Percentiles rank a stretch among this genome's conserved stretches.
Evolutionary conservation across 345 rosid species (phyloP).

Genomic region (Salix koriyanagi): DNA sequence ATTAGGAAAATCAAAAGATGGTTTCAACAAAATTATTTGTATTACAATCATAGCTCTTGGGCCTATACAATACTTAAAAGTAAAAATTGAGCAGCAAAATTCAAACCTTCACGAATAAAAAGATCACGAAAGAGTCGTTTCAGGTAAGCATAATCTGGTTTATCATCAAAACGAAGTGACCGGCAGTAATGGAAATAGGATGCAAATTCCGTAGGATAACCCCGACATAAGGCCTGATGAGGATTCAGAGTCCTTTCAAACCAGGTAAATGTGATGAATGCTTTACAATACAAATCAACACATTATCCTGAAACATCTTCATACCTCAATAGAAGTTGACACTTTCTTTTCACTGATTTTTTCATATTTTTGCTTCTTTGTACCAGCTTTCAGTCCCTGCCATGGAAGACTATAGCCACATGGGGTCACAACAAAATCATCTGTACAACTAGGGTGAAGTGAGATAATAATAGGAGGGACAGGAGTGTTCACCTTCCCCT

Average conservation of each 20-base stretch:
- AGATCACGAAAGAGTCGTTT: slow-evolving; percentile 87
- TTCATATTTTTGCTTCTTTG: slow-evolving; percentile 88
- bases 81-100: slow-evolving; percentile 10
- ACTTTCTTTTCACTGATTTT: slow-evolving; percentile 90
- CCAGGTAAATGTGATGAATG: slow-evolving; percentile 9
- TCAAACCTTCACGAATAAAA: slow-evolving; percentile 85
- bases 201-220: slow-evolving; percentile 87
- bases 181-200: slow-evolving; percentile 91
- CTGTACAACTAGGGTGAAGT: neutral
- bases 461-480: slow-evolving; percentile 4
- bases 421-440: slow-evolving; percentile 19
- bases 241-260: slow-evolving; percentile 12
- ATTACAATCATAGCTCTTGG: neutral
- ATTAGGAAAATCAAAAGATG: neutral
- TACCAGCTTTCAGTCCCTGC: slow-evolving; percentile 93
- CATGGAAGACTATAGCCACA: slow-evolving; percentile 69
- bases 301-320: neutral
- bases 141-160: slow-evolving; percentile 84
- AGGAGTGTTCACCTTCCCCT: slow-evolving; percentile 64
- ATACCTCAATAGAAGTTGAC: slow-evolving; percentile 81
- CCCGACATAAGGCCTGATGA: slow-evolving; percentile 68
- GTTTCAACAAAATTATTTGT: neutral
- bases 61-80: neutral
- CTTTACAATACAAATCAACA: slow-evolving; percentile 7
- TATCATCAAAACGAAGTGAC: slow-evolving; percentile 80